Percentiles rank a stretch among this genome's conserved stretches.
These are phyloP conservation scores for Urostyla sp. DNA, from an alignment of 73 alveolate genomes.

Conservation along the genomic window DNA sequence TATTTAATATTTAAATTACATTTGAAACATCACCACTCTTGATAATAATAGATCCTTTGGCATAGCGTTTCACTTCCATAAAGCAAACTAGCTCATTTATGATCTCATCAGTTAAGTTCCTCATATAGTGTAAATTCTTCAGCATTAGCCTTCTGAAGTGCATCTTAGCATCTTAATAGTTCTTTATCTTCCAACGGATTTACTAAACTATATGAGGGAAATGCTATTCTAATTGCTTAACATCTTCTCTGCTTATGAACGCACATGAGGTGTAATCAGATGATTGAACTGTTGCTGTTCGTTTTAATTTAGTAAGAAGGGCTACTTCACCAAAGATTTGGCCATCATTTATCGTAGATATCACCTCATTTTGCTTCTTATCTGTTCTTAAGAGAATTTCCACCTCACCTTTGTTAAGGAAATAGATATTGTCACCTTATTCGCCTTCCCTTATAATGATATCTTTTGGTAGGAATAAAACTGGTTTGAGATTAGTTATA, in stretches of 20 bases:
- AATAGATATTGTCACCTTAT: slow-evolving; percentile 61
- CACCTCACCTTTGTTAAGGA: slow-evolving; percentile 63
- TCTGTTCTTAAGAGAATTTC: neutral
- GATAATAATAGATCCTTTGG: slow-evolving; percentile 46
- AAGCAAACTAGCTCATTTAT: slow-evolving; percentile 49
- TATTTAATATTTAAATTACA: slow-evolving; percentile 8
- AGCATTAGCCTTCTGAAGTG: slow-evolving; percentile 59
- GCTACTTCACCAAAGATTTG: slow-evolving; percentile 70
- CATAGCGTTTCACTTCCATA: slow-evolving; percentile 60
- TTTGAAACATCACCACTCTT: slow-evolving; percentile 65
- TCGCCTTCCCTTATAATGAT: slow-evolving; percentile 66
- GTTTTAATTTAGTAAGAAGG: slow-evolving; percentile 46
- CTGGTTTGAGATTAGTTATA: slow-evolving; percentile 48
- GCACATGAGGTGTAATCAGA: slow-evolving; percentile 56
- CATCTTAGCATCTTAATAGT: slow-evolving; percentile 64
- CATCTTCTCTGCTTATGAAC: slow-evolving; percentile 50
- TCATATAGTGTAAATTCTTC: slow-evolving; percentile 52
- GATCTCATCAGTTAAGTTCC: slow-evolving; percentile 46
- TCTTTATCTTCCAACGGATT: slow-evolving; percentile 34
- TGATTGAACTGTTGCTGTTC: slow-evolving; percentile 63
- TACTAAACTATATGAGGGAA: slow-evolving; percentile 60
- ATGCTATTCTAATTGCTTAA: slow-evolving; percentile 21
- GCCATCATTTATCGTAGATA: slow-evolving; percentile 15
- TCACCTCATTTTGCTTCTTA: slow-evolving; percentile 6
- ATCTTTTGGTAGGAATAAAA: slow-evolving; percentile 62